A percentile compares a stretch with the other conserved stretches of the same genome.
Conservation (phyloP, 306 rosid genomes). For the Mucuna pruriens region DNA sequence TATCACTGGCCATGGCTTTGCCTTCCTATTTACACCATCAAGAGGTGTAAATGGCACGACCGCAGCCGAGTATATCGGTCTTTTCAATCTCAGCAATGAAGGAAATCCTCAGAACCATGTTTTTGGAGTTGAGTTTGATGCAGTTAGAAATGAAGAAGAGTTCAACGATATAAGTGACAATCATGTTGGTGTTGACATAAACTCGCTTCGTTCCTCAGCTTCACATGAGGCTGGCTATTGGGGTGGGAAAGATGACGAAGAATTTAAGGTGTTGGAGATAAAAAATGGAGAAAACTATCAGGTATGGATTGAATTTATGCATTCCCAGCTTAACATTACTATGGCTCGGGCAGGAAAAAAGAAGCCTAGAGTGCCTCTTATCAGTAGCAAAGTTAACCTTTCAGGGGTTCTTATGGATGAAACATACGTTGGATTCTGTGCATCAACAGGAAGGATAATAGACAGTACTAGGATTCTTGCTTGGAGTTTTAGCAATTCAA, state of each 20-base stretch:
- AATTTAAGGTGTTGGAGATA: constrained; percentile 46
- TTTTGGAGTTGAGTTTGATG: constrained; percentile 56
- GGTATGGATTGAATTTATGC: constrained; percentile 63
- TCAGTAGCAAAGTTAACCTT: constrained; percentile 52
- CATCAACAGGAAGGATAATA: constrained; percentile 49
- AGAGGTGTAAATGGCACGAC: constrained; percentile 46
- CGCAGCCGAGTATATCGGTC: constrained; percentile 53
- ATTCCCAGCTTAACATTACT: constrained; percentile 50
- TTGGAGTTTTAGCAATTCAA: constrained; percentile 66
- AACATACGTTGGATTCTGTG: constrained; percentile 54
- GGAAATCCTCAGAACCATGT: constrained; percentile 48
- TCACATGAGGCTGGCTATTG: constrained; percentile 55
- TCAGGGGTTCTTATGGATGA: constrained; percentile 55
- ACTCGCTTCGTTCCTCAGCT: constrained; percentile 51
- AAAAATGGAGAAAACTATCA: constrained; percentile 58
- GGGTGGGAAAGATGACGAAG: constrained; percentile 45
- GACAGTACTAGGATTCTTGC: constrained; percentile 58
- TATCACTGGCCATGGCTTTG: constrained; percentile 57
- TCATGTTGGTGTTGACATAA: constrained; percentile 59
- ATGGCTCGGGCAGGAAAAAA: constrained; percentile 53
- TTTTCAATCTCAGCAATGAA: constrained; percentile 48
- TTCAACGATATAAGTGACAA: constrained; percentile 49
- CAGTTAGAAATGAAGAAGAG: constrained; percentile 49
- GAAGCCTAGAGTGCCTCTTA: constrained; percentile 59
- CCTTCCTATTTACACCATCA: constrained; percentile 53